Conservation (phyloP, 176 grass and related monocot genomes). For the Alopecurus myosuroides region DNA sequence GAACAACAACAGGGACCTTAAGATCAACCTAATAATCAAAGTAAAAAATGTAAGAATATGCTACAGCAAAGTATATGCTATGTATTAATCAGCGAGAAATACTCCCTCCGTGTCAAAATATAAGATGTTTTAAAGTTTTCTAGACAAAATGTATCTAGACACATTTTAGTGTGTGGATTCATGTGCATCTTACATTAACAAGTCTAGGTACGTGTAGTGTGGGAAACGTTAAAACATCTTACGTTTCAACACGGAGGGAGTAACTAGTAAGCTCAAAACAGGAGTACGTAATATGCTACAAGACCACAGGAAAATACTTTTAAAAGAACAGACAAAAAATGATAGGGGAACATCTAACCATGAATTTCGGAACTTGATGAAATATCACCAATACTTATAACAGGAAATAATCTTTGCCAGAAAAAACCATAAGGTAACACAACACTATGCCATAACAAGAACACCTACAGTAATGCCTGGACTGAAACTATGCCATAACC, state of each 20-base stretch:
- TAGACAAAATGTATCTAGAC: too few species aligned
- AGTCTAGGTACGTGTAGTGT: too few species aligned
- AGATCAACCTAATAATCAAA: constrained; percentile 62
- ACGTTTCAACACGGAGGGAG: too few species aligned
- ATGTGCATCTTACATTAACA: too few species aligned
- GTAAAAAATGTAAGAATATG: background rate
- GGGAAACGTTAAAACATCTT: too few species aligned
- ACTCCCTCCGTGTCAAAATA: too few species aligned
- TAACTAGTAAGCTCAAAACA: background rate
- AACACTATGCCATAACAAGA: background rate
- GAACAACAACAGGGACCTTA: constrained; percentile 97
- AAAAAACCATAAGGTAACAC: background rate
- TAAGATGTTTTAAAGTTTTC: too few species aligned
- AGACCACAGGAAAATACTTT: background rate
- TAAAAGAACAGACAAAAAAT: background rate
- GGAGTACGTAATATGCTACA: too few species aligned
- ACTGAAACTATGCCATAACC: too few species aligned
- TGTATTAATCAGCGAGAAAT: background rate
- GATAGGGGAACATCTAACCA: background rate
- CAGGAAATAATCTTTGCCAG: background rate
- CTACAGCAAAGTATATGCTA: background rate
- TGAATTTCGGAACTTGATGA: background rate
- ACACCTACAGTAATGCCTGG: background rate
- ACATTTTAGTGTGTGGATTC: too few species aligned
- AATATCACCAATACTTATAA: background rate